Conservation (phyloP, 2,329 filamentous ascomycete genomes). For the Exophiala oligosperma region DNA sequence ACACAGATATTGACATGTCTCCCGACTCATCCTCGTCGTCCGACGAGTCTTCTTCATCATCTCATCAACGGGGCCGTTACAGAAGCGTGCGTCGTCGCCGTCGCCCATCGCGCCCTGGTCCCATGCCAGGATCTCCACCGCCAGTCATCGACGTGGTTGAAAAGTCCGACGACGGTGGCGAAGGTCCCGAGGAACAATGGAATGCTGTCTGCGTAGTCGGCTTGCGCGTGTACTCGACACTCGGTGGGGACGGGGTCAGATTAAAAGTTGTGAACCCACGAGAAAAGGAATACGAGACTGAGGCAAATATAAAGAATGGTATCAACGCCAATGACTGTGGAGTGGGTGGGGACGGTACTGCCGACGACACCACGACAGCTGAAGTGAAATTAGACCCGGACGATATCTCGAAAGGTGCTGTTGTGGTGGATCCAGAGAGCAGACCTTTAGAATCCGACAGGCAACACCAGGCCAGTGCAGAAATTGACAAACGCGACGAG, state of each 20-base stretch:
- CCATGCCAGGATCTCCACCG: background rate
- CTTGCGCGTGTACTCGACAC: constrained; percentile 53
- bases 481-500: background rate
- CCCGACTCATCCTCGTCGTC: constrained; percentile 28
- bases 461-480: background rate
- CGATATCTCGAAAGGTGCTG: constrained; percentile 20
- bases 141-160: background rate
- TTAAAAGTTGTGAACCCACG: constrained; percentile 13
- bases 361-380: background rate
- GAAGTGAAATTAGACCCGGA: constrained; percentile 16
- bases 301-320: background rate
- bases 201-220: constrained; percentile 63
- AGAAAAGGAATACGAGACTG: background rate
- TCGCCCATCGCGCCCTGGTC: background rate
- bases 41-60: constrained; percentile 4
- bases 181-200: constrained; percentile 49
- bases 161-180: constrained; percentile 19
- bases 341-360: background rate
- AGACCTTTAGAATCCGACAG: background rate
- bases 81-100: background rate
- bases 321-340: background rate
- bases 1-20: constrained; percentile 44
- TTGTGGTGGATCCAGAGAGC: constrained; percentile 13
- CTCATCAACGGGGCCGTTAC: background rate
- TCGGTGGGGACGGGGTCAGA: constrained; percentile 14